Evolutionary conservation across 768 basidiomycete genomes (phyloP).

Genomic region (Suillus plorans): DNA sequence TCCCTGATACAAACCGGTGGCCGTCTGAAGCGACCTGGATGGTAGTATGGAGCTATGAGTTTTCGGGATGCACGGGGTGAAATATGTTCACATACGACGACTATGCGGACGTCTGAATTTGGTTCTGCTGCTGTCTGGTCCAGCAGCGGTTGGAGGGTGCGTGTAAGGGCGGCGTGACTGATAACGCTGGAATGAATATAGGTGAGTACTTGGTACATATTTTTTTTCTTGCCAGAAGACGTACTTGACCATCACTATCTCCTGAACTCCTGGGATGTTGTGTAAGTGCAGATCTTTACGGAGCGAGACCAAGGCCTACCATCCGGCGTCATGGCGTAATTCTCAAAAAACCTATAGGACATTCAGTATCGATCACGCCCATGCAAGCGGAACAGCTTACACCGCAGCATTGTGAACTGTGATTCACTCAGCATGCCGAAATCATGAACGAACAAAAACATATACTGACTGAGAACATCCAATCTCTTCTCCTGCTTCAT

Average conservation of each 20-base stretch:
- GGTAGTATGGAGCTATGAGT: not conserved
- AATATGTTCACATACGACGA: constrained; percentile 43
- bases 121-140: constrained; percentile 45
- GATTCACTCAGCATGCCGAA: constrained; percentile 4
- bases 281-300: not conserved
- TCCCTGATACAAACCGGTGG: constrained; percentile 22
- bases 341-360: constrained; percentile 19
- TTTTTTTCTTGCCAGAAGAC: constrained; percentile 2
- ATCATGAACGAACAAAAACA: not conserved
- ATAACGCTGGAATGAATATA: constrained; percentile 38
- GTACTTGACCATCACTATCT: constrained; percentile 47
- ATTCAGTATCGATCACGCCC: not conserved
- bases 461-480: constrained; percentile 50
- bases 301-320: constrained; percentile 15
- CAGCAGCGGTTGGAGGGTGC: constrained; percentile 52
- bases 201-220: not conserved
- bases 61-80: not conserved
- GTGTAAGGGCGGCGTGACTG: constrained; percentile 55
- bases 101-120: constrained; percentile 58
- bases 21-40: constrained; percentile 34
- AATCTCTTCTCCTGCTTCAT: constrained; percentile 48
- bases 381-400: constrained; percentile 29
- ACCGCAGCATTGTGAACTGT: constrained; percentile 59
- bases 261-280: constrained; percentile 34
- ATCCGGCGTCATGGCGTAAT: constrained; percentile 24